phyloP scores from a whole-genome alignment of 345 rosid species.

The Trapa incisa region DNA sequence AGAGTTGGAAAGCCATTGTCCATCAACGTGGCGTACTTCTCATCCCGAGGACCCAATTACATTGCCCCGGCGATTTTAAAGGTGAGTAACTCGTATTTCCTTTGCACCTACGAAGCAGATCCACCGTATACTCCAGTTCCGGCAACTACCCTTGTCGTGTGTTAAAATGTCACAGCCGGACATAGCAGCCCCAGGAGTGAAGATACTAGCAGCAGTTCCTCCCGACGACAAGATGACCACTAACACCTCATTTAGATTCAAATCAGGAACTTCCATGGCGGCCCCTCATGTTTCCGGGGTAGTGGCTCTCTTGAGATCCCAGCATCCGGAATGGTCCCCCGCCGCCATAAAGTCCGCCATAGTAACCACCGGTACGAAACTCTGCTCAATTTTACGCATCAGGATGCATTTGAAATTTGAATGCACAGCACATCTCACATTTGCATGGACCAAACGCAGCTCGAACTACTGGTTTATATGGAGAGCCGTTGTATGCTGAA shows the following conservation, averaged over 20 bases:
- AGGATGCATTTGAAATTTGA: background rate
- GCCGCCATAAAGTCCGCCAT: constrained; percentile 24
- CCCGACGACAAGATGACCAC: constrained; percentile 4
- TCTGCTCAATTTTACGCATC: background rate
- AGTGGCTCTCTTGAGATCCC: constrained; percentile 17
- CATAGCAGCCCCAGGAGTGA: constrained; percentile 52
- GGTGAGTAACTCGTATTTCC: constrained; percentile 4
- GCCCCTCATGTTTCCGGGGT: constrained; percentile 23
- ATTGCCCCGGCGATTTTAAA: constrained; percentile 25
- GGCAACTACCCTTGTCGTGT: background rate
- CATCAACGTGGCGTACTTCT: constrained; percentile 24
- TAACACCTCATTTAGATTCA: background rate
- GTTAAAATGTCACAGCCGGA: constrained; percentile 31
- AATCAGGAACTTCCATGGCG: constrained; percentile 25
- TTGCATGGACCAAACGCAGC: background rate
- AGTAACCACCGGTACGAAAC: constrained; percentile 9
- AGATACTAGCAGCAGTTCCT: constrained; percentile 40
- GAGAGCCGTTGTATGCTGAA: background rate
- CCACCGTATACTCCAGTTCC: background rate
- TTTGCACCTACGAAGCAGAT: too few relatives aligned
- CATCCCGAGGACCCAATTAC: constrained; percentile 28
- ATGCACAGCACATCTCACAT: background rate
- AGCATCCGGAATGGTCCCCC: constrained; percentile 23
- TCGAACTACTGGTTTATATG: constrained; percentile 2
- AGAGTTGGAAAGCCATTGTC: constrained; percentile 19